A percentile compares a stretch with the other conserved stretches of the same genome.
phyloP scores from a whole-genome alignment of 768 basidiomycete genomes.

The Leccinum uliginosum region DNA sequence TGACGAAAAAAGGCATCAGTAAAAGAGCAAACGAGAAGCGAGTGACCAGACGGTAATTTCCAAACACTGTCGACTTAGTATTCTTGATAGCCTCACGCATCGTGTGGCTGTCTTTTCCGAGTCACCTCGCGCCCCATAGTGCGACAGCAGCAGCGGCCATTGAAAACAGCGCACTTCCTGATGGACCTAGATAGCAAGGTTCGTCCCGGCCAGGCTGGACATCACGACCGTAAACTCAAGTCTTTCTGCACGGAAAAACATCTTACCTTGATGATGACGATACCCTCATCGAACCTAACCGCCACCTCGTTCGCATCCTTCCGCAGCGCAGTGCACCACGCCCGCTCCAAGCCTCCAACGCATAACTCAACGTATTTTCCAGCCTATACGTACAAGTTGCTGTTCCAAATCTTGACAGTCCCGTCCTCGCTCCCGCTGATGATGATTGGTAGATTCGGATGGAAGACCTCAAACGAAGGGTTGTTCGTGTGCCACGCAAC shows the following conservation, averaged over 20 bases:
- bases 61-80: no score
- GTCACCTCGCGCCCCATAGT: no score
- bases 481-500: conserved; percentile 96
- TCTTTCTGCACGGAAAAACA: conserved; percentile 7
- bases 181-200: no score
- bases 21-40: no score
- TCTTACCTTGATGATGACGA: conserved; percentile 85
- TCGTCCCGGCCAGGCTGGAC: conserved; percentile 88
- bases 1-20: no score
- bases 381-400: conserved; percentile 91
- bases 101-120: no score
- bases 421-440: conserved; percentile 95
- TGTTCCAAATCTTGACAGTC: conserved; percentile 97
- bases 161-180: no score
- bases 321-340: conserved; percentile 88
- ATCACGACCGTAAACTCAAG: background rate
- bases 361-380: conserved; percentile 95
- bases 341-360: conserved; percentile 89
- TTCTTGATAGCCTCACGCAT: no score
- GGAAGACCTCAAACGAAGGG: conserved; percentile 95
- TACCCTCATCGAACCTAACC: conserved; percentile 94
- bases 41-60: no score
- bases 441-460: conserved; percentile 91
- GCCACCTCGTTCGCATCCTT: conserved; percentile 89
- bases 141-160: no score